A percentile compares a stretch with the other conserved stretches of the same genome.
Conservation (phyloP, 495 filamentous ascomycete species). For the Thermothielavioides terrestris region DNA sequence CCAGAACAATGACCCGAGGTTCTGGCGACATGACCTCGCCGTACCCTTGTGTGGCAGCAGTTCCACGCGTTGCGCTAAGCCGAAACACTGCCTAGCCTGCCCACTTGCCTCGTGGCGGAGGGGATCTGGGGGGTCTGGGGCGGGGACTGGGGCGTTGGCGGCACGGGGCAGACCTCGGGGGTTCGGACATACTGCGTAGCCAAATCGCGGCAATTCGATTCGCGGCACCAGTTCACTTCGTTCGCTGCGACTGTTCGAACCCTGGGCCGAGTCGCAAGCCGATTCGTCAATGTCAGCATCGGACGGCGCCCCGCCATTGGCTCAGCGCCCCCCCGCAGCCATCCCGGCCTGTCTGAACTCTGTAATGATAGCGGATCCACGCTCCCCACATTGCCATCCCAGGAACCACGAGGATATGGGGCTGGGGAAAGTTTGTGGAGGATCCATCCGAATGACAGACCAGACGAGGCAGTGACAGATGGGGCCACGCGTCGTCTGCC, state of each 20-base stretch:
- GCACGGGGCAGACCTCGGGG: conserved; percentile 1
- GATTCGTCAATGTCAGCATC: conserved; percentile 14
- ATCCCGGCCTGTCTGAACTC: conserved; percentile 6
- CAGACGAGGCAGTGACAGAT: no score
- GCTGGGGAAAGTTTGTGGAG: no score
- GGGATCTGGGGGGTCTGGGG: background rate
- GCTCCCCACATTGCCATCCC: no score
- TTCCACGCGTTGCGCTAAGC: background rate
- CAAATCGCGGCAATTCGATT: conserved; percentile 10
- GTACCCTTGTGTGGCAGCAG: no score
- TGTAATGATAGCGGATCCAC: background rate
- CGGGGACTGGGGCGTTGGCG: background rate
- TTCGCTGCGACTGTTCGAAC: background rate
- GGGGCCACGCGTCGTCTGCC: no score
- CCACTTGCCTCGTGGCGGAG: background rate
- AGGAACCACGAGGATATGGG: no score
- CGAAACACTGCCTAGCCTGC: background rate
- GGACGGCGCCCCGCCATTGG: background rate
- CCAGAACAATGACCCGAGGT: conserved; percentile 4
- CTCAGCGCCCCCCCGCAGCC: conserved; percentile 5
- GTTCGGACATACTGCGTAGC: conserved; percentile 13
- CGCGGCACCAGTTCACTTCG: background rate
- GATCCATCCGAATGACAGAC: no score
- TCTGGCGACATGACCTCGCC: no score
- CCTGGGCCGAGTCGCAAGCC: background rate